Base-by-base conservation (phyloP, 108 stramenopile species). In the Bacterosira constricta region DNA sequence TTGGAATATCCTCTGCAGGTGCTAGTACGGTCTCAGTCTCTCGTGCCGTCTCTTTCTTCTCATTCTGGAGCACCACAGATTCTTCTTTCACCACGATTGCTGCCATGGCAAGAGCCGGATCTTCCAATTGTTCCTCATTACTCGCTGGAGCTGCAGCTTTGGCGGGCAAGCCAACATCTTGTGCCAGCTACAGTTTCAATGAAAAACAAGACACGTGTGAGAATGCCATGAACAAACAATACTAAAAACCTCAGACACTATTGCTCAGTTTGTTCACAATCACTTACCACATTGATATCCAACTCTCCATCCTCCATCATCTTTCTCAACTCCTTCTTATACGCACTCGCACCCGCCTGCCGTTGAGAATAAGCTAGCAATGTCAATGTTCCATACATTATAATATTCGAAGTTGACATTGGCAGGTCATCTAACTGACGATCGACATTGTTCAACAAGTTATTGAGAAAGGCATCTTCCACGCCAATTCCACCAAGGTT, bases 251-350 rank as follows among this genome's bases (percentile, higher is more conserved):
- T n/a, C n/a, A n/a, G n/a, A n/a, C n/a, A n/a, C n/a, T n/a, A n/a
- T n/a, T n/a, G n/a, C n/a, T n/a, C n/a, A n/a, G n/a, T n/a, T n/a
- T n/a, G n/a, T n/a, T n/a, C n/a, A n/a, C n/a, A n/a, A n/a, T n/a
- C n/a, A 56, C 54, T 55, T 31, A 69, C 68, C 39, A 55, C 38
- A 23, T 68, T 26, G 17, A 55, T 11, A 68, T 68, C 66, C 38
- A 55, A 68, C 12, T 23, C 36, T 13, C 54, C 66, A 21, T 30
- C 6, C 41, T 57, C 68, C 39, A 69, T 55, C 56, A 21, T 58
- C 25, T 34, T 45, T 25, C 31, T 17, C 20, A 69, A 27, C 27
- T 34, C 37, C n/a, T 3, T 35, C 31, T 69, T 58, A 21, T 69
- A 69, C 13, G 31, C 44, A 6, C 46, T 34, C 44, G 13, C 25